Evolutionary conservation across 2,329 filamentous ascomycete species (phyloP).

Genomic region (Penicillium sp.): DNA sequence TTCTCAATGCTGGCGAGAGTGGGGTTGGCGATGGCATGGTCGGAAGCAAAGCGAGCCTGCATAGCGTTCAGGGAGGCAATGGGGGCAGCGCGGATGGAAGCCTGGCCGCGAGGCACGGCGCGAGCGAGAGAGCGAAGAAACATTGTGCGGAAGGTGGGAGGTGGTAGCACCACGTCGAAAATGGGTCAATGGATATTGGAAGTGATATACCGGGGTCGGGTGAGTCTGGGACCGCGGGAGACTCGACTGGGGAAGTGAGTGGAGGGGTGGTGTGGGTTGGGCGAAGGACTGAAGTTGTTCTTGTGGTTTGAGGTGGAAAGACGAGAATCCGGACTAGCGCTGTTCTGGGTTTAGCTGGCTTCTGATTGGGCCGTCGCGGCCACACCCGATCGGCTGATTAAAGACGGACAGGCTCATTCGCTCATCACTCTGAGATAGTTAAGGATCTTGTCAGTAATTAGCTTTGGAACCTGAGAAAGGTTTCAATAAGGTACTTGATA

Average conservation of each 20-base stretch:
- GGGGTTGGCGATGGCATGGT: conserved; percentile 96
- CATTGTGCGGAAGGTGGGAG: conserved; percentile 41
- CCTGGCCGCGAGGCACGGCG: conserved; percentile 46
- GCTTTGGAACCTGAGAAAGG: not conserved
- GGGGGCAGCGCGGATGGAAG: conserved; percentile 39
- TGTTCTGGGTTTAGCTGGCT: conserved; percentile 31
- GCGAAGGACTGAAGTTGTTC: conserved; percentile 34
- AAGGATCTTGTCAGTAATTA: not conserved
- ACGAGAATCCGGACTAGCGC: conserved; percentile 39
- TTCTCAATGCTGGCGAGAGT: conserved; percentile 98
- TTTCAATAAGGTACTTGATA: not conserved
- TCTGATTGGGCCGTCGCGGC: conserved; percentile 33
- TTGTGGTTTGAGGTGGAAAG: conserved; percentile 44
- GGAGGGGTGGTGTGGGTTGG: conserved; percentile 32
- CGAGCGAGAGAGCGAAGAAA: conserved; percentile 48
- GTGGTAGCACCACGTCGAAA: conserved; percentile 29
- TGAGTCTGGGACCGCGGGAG: conserved; percentile 25
- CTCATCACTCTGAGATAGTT: conserved; percentile 12
- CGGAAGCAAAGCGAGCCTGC: conserved; percentile 60
- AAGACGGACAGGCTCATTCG: conserved; percentile 18
- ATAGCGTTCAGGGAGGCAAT: conserved; percentile 45
- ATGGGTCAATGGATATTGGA: conserved; percentile 28
- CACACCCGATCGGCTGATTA: conserved; percentile 17
- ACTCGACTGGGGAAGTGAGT: conserved; percentile 29
- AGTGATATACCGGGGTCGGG: conserved; percentile 15